Evolutionary conservation across 1,139 yeast genomes (phyloP).

Genomic region (Pichia sp.): DNA sequence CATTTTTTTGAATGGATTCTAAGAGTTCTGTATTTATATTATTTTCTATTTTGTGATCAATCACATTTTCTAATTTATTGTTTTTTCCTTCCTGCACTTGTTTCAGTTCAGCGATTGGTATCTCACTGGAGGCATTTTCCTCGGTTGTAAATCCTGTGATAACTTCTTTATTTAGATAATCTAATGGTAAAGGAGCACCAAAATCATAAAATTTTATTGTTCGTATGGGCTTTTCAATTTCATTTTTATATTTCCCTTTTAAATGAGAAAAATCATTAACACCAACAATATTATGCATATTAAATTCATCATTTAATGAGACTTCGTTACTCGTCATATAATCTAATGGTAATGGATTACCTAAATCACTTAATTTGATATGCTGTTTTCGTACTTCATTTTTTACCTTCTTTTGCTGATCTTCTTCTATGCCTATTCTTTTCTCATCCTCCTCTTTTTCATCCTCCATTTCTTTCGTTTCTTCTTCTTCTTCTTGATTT

Average conservation of each 20-base stretch:
- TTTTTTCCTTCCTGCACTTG: not conserved
- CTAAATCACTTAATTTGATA: conserved; percentile 2
- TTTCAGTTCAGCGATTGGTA: not conserved
- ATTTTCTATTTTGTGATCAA: not conserved
- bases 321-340: conserved; percentile 12
- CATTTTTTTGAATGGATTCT: too few relatives aligned
- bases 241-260: not conserved
- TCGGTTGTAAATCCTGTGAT: too few relatives aligned
- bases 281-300: not conserved
- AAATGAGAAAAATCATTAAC: not conserved
- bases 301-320: not conserved
- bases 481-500: not conserved
- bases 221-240: not conserved
- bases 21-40: not conserved
- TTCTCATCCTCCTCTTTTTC: not conserved
- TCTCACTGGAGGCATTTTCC: too few relatives aligned
- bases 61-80: not conserved
- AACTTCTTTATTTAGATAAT: not conserved
- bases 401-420: too few relatives aligned
- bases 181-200: conserved; percentile 12
- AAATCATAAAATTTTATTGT: conserved; percentile 1
- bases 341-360: conserved; percentile 4
- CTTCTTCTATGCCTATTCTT: too few relatives aligned
- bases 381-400: too few relatives aligned
- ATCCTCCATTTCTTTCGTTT: not conserved